Percentiles rank a stretch among this genome's conserved stretches.
Evolutionary conservation across 1,284 basidiomycete species (phyloP).

Genomic region (Tylopilus sp.): DNA sequence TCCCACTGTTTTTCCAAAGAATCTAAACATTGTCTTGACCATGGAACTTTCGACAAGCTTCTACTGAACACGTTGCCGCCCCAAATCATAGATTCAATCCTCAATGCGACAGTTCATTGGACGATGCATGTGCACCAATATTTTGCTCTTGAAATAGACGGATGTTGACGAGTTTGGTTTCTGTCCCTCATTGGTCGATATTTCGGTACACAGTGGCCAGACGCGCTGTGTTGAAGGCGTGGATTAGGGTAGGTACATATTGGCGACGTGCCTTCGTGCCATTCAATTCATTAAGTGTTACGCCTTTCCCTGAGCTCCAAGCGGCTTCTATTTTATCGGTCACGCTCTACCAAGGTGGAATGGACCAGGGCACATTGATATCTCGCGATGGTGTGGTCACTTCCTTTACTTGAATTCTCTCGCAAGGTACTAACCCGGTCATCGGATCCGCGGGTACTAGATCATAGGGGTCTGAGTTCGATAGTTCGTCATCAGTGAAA

Average conservation of each 20-base stretch:
- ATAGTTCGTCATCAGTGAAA: too few relatives aligned
- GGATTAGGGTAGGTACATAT: not conserved
- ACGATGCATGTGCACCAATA: not conserved
- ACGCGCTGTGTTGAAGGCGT: not conserved
- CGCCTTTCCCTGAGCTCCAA: not conserved
- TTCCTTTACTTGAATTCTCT: too few relatives aligned
- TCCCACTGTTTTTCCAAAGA: not conserved
- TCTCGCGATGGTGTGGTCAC: not conserved
- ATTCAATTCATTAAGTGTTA: too few relatives aligned
- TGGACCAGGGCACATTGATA: not conserved
- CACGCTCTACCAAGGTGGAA: not conserved
- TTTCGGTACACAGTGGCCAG: not conserved
- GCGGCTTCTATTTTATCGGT: not conserved
- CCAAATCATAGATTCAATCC: not conserved
- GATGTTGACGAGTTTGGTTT: not conserved
- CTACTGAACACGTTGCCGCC: not conserved
- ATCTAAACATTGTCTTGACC: not conserved
- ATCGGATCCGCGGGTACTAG: too few relatives aligned
- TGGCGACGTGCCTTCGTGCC: too few relatives aligned
- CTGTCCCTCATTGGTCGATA: too few relatives aligned
- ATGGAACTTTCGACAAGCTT: not conserved
- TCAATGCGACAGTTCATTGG: not conserved
- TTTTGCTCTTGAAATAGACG: too few relatives aligned
- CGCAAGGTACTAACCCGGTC: too few relatives aligned
- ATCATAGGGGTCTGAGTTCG: too few relatives aligned